phyloP scores from a whole-genome alignment of 768 basidiomycete species.

The Plicaturopsis crispa region DNA sequence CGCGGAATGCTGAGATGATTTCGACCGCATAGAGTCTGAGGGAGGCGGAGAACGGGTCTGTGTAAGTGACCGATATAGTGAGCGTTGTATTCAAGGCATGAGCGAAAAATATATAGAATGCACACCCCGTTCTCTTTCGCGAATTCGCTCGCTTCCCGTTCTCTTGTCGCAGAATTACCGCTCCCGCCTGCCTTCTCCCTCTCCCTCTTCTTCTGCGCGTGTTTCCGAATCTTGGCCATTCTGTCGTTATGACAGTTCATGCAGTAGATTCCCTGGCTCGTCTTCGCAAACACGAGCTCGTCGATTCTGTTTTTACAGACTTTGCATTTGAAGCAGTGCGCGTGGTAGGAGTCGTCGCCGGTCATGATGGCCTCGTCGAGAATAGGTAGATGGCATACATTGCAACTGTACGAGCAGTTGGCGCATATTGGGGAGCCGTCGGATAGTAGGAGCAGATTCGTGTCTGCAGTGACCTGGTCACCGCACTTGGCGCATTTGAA shows the following conservation, averaged over 20 bases:
- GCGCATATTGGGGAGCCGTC: slow-evolving; percentile 97
- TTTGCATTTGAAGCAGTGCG: slow-evolving; percentile 97
- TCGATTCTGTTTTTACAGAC: slow-evolving; percentile 93
- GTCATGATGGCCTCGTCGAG: slow-evolving; percentile 99
- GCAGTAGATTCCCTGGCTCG: slow-evolving; percentile 96
- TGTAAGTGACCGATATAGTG: too few species aligned
- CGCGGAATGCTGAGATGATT: too few species aligned
- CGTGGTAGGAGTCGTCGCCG: slow-evolving; percentile 97
- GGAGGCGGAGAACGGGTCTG: too few species aligned
- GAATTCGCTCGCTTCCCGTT: slow-evolving; percentile 16
- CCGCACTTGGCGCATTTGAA: slow-evolving; percentile 97
- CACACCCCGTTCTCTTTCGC: slow-evolving; percentile 37
- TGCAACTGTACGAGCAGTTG: slow-evolving; percentile 92
- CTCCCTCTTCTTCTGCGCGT: slow-evolving; percentile 84
- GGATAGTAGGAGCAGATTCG: slow-evolving; percentile 91
- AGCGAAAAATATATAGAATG: too few species aligned
- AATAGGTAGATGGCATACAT: slow-evolving; percentile 88
- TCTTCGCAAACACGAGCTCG: slow-evolving; percentile 98
- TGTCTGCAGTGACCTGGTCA: slow-evolving; percentile 90
- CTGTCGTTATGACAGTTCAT: slow-evolving; percentile 98
- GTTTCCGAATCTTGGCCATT: slow-evolving; percentile 85
- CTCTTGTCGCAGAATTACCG: slow-evolving; percentile 17
- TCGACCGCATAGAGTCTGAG: too few species aligned
- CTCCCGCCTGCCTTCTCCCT: slow-evolving; percentile 37
- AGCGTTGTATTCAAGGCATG: too few species aligned